Evolutionary conservation across 306 rosid genomes (phyloP).

Genomic region (Erythrophleum fordii): DNA sequence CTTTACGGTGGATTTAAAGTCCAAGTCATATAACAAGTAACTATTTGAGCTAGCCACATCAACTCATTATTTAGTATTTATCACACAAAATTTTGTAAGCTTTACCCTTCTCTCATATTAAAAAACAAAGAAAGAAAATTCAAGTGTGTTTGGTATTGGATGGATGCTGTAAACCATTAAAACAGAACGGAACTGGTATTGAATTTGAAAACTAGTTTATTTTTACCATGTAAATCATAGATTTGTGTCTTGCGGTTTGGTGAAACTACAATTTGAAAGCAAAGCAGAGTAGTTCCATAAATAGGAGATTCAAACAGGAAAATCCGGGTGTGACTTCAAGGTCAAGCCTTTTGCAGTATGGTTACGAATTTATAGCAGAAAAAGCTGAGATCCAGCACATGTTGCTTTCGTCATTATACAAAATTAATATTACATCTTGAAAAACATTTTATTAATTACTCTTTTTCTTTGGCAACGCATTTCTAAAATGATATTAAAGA

Average conservation of each 20-base stretch:
- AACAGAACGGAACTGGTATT: background rate
- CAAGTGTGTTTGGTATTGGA: too few species aligned
- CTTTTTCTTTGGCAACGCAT: too few species aligned
- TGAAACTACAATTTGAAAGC: background rate
- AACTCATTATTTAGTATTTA: too few species aligned
- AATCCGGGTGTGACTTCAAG: background rate
- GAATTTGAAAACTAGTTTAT: background rate
- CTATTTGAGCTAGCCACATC: too few species aligned
- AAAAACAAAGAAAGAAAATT: too few species aligned
- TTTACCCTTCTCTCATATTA: background rate
- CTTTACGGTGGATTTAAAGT: too few species aligned
- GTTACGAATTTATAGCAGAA: background rate
- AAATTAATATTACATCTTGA: background rate
- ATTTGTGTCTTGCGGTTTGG: background rate
- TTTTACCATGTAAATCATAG: background rate
- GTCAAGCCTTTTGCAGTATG: background rate
- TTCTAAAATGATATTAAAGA: too few species aligned
- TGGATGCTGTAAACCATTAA: background rate
- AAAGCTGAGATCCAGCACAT: background rate
- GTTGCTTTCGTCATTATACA: background rate
- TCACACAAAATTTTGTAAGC: background rate
- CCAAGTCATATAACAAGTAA: too few species aligned
- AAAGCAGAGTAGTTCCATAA: background rate
- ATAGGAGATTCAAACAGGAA: background rate
- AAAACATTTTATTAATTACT: too few species aligned